phyloP scores from a whole-genome alignment of 306 rosid species.

The Malus asiatica region DNA sequence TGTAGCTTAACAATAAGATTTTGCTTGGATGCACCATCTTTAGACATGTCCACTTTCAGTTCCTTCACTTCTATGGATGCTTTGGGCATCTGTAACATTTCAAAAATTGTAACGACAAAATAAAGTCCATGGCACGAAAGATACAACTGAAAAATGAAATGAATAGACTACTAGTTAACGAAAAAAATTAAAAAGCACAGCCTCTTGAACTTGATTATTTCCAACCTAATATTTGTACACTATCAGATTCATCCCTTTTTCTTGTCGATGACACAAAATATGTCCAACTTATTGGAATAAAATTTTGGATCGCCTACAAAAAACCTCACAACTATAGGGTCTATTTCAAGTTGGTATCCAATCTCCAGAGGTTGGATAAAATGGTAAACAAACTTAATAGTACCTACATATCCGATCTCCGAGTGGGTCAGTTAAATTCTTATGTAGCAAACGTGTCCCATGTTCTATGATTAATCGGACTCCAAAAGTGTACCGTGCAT shows the following conservation, averaged over 20 bases:
- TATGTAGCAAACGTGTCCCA: background rate
- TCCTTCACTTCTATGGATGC: constrained; percentile 76
- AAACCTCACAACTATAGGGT: background rate
- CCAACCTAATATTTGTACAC: background rate
- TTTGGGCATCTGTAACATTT: constrained; percentile 74
- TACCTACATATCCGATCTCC: background rate
- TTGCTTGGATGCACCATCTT: constrained; percentile 62
- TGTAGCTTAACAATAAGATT: constrained; percentile 74
- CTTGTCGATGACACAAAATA: background rate
- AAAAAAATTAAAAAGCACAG: background rate
- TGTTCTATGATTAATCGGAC: background rate
- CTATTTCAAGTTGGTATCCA: background rate
- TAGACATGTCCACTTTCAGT: constrained; percentile 70
- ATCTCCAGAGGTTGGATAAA: background rate
- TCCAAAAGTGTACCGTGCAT: background rate
- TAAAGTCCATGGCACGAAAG: background rate
- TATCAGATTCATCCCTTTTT: background rate
- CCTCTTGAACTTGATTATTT: background rate
- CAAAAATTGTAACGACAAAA: constrained; percentile 18
- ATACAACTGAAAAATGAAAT: constrained; percentile 8
- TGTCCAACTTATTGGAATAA: background rate
- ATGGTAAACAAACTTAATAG: background rate
- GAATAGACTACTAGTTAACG: background rate
- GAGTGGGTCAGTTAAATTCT: background rate
- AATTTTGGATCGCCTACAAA: background rate